Conservation (phyloP, 768 basidiomycete genomes). For the Grammothele lineata region DNA sequence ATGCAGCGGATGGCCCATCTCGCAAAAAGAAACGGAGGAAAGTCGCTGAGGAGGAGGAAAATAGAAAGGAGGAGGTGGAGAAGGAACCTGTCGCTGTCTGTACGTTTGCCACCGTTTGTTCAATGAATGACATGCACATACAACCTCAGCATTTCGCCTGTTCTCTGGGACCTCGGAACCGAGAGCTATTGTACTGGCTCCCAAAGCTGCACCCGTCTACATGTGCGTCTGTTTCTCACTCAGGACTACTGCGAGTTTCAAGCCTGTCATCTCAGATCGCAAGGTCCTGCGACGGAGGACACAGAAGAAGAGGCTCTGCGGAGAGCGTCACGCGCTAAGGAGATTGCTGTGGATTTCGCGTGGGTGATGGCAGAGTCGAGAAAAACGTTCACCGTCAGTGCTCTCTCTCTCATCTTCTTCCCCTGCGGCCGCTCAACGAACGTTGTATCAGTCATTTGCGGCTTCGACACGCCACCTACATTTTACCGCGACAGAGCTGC, state of each 20-base stretch:
- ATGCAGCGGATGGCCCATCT: neutral
- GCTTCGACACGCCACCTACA: neutral
- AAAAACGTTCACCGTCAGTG: conserved; percentile 21
- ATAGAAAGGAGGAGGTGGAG: neutral
- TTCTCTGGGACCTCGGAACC: conserved; percentile 17
- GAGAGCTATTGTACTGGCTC: conserved; percentile 16
- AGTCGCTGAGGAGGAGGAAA: neutral
- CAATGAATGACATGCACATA: no score
- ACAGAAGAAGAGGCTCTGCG: conserved; percentile 22
- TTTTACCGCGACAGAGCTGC: neutral
- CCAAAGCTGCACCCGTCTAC: conserved; percentile 16
- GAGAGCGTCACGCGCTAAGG: conserved; percentile 23
- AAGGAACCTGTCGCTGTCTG: conserved; percentile 1
- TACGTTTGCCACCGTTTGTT: neutral
- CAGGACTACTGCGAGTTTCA: neutral
- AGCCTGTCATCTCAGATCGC: conserved; percentile 17
- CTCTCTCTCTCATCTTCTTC: neutral
- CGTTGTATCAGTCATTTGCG: no score
- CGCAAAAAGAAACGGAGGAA: conserved; percentile 8
- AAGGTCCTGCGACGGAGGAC: conserved; percentile 28
- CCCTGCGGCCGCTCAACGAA: no score
- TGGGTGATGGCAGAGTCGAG: conserved; percentile 22
- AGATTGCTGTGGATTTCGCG: conserved; percentile 26
- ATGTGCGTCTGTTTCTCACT: conserved; percentile 10
- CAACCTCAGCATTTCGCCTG: conserved; percentile 21